These are phyloP conservation scores for Penicillium lividum DNA, from an alignment of 495 filamentous ascomycete species.

Conservation along the genomic window DNA sequence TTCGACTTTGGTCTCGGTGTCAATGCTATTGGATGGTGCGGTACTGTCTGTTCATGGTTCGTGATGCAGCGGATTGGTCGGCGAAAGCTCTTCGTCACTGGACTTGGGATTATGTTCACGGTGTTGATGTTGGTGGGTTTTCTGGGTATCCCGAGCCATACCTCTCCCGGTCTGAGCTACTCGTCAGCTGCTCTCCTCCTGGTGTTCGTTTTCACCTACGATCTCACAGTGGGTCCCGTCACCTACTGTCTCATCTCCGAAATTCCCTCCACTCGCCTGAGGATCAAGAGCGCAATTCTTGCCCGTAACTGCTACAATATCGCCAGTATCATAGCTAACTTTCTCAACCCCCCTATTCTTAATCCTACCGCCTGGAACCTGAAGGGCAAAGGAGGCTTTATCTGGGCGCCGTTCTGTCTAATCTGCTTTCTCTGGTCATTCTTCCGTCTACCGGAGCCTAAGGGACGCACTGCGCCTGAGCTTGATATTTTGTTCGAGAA, in stretches of 20 bases:
- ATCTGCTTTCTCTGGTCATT: slow-evolving; percentile 44
- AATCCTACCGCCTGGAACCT: slow-evolving; percentile 44
- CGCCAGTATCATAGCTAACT: slow-evolving; percentile 59
- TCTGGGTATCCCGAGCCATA: slow-evolving; percentile 49
- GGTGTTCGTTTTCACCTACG: slow-evolving; percentile 58
- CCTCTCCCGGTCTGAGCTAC: slow-evolving; percentile 29
- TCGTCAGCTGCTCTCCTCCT: slow-evolving; percentile 56
- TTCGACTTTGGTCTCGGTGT: slow-evolving; percentile 69
- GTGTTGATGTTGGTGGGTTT: slow-evolving; percentile 61
- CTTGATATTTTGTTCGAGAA: slow-evolving; percentile 44
- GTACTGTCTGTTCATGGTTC: slow-evolving; percentile 68
- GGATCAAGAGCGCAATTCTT: slow-evolving; percentile 63
- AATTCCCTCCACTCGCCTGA: slow-evolving; percentile 58
- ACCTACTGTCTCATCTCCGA: slow-evolving; percentile 64
- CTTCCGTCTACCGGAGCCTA: slow-evolving; percentile 61
- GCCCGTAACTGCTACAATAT: slow-evolving; percentile 60
- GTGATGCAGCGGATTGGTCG: slow-evolving; percentile 64
- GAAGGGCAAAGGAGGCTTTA: slow-evolving; percentile 66
- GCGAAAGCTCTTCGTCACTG: slow-evolving; percentile 52
- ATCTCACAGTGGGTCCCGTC: slow-evolving; percentile 59
- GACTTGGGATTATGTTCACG: slow-evolving; percentile 46
- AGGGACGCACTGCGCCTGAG: slow-evolving; percentile 60
- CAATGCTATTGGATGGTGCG: slow-evolving; percentile 69
- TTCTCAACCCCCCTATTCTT: slow-evolving; percentile 67
- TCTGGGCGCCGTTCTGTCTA: slow-evolving; percentile 58